Evolutionary conservation across 179 eudicot species (phyloP).

Genomic region (Silene noctiflora): DNA sequence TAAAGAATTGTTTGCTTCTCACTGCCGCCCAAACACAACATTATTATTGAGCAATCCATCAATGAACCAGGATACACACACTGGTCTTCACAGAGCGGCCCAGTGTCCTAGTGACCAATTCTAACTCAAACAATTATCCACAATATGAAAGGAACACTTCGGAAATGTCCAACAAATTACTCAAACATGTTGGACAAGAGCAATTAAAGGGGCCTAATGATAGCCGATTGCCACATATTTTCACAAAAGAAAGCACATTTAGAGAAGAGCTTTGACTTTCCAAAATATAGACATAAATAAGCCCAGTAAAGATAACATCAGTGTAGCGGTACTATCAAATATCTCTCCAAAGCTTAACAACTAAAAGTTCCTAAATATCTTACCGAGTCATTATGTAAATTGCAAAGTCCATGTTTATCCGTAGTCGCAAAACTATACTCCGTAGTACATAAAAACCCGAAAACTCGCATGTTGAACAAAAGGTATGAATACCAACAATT

Average conservation of each 20-base stretch:
- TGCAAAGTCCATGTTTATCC: neutral
- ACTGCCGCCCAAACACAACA: neutral
- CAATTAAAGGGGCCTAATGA: neutral
- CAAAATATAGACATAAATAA: no score
- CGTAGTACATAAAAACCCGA: neutral
- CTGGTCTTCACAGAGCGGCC: no score
- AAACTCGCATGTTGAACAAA: neutral
- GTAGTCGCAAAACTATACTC: neutral
- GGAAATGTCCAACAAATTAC: neutral
- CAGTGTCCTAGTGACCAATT: neutral
- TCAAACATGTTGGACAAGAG: neutral
- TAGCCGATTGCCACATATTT: neutral
- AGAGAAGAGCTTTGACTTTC: no score
- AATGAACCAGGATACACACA: neutral
- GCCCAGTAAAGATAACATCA: neutral
- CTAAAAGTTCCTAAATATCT: neutral
- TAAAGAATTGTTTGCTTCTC: neutral
- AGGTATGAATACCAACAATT: neutral
- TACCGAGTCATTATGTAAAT: neutral
- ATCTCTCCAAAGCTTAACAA: neutral
- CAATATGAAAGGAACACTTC: neutral
- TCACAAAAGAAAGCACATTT: no score
- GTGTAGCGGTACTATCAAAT: neutral
- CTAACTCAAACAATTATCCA: constrained; percentile 4
- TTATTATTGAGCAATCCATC: neutral